Percentiles rank a stretch among this genome's conserved stretches.
phyloP scores from a whole-genome alignment of 352 stramenopile species.

The Phytophthora aleatoria region DNA sequence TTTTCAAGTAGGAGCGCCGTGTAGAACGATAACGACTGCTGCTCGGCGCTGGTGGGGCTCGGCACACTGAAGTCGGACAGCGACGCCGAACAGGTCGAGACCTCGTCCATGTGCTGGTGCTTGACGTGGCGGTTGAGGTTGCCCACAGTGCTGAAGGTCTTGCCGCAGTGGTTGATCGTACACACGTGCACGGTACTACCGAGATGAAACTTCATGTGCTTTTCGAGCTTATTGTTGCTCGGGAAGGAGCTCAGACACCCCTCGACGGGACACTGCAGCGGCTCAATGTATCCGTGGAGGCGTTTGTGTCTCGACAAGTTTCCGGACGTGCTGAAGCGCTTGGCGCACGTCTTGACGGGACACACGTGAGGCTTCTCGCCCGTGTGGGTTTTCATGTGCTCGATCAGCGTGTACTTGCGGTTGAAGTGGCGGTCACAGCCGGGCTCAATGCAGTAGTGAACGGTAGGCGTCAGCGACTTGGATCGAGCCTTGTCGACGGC shows the following conservation, averaged over 20 bases:
- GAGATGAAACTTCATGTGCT: conserved; percentile 63
- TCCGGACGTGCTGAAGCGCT: conserved; percentile 60
- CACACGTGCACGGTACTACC: conserved; percentile 52
- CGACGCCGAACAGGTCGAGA: conserved; percentile 8
- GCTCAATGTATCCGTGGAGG: conserved; percentile 49
- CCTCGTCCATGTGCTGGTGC: conserved; percentile 38
- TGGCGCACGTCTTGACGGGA: conserved; percentile 39
- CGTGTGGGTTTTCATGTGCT: conserved; percentile 64
- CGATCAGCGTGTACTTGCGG: conserved; percentile 52
- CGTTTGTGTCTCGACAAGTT: conserved; percentile 65
- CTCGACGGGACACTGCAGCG: conserved; percentile 40
- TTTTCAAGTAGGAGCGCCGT: conserved; percentile 28
- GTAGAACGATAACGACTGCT: conserved; percentile 27
- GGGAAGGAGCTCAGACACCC: conserved; percentile 45
- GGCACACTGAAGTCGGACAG: conserved; percentile 14
- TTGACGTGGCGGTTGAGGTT: conserved; percentile 61
- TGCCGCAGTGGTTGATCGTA: conserved; percentile 48
- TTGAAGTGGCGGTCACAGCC: conserved; percentile 40
- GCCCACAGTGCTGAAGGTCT: conserved; percentile 61
- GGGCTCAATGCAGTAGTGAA: conserved; percentile 27
- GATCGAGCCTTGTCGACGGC: neutral
- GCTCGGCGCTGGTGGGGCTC: conserved; percentile 32
- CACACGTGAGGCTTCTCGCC: conserved; percentile 58
- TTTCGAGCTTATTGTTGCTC: conserved; percentile 58
- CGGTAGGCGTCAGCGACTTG: conserved; percentile 14